Conservation (phyloP, 306 rosid species). For the Carpinus viminea region DNA sequence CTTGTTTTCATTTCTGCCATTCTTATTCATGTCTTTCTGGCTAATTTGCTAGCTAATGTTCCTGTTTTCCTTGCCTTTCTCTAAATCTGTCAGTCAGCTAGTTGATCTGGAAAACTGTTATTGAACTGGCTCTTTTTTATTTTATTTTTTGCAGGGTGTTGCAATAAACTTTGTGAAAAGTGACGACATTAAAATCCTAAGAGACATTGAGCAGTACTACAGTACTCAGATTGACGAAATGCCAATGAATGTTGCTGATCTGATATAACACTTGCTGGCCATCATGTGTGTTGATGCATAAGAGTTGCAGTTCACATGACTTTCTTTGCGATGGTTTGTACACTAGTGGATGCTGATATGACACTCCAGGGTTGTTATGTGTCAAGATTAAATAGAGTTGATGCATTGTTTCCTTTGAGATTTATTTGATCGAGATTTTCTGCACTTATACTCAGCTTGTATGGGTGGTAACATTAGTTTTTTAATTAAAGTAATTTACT, state of each 20-base stretch:
- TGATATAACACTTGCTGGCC: slow-evolving; percentile 42
- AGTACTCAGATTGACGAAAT: slow-evolving; percentile 98
- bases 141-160: slow-evolving; percentile 71
- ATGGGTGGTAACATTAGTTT: background rate
- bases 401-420: background rate
- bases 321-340: background rate
- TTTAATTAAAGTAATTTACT: background rate
- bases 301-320: background rate
- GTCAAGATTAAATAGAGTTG: background rate
- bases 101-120: background rate
- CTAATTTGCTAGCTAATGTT: background rate
- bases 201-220: slow-evolving; percentile 95
- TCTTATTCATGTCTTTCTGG: background rate
- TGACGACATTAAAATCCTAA: slow-evolving; percentile 89
- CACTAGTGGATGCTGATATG: too few relatives aligned
- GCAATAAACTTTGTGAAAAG: slow-evolving; percentile 96
- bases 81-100: background rate
- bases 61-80: background rate
- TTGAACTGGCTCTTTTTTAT: slow-evolving; percentile 3
- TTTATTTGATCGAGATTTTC: background rate
- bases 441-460: background rate
- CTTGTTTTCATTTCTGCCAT: background rate
- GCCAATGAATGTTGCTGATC: slow-evolving; percentile 99
- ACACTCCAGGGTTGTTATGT: background rate
- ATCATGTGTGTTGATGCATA: background rate